Percentiles rank a stretch among this genome's conserved stretches.
These are phyloP conservation scores for Trifolium repens DNA, from an alignment of 306 rosid genomes.

Conservation along the genomic window DNA sequence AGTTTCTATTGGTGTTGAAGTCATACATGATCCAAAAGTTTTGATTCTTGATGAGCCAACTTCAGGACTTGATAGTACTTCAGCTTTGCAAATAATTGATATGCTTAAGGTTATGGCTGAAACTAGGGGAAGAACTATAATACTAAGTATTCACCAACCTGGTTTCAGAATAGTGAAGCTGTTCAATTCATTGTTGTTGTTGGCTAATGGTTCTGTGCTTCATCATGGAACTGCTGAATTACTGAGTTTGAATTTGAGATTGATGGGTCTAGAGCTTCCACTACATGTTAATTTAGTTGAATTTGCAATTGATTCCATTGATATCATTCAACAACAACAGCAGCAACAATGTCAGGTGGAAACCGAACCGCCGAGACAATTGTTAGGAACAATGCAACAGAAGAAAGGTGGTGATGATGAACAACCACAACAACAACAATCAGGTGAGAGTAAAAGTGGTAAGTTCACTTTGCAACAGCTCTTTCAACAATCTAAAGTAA, in stretches of 20 bases:
- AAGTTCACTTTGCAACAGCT: conserved; percentile 84
- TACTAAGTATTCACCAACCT: conserved; percentile 91
- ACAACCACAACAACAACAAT: not conserved
- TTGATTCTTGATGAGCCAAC: conserved; percentile 92
- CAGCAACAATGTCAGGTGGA: conserved; percentile 43
- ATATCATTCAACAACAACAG: conserved; percentile 57
- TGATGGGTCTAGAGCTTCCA: conserved; percentile 83
- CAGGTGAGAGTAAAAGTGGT: conserved; percentile 54
- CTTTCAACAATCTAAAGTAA: conserved; percentile 79
- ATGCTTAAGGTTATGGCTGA: conserved; percentile 91
- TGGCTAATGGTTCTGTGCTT: conserved; percentile 74
- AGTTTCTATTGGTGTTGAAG: conserved; percentile 93
- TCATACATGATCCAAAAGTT: conserved; percentile 87
- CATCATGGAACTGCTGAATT: conserved; percentile 84
- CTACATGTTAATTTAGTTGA: conserved; percentile 81
- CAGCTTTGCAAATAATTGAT: conserved; percentile 84
- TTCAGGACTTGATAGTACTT: conserved; percentile 92
- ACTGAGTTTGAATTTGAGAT: conserved; percentile 62
- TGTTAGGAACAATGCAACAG: conserved; percentile 32
- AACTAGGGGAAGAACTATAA: conserved; percentile 64
- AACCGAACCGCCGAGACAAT: not conserved
- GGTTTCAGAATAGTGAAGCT: conserved; percentile 87
- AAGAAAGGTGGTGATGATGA: conserved; percentile 43
- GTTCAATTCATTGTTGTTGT: conserved; percentile 68
- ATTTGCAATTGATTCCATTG: conserved; percentile 84